phyloP scores from a whole-genome alignment of 176 grass and related monocot species.

The Juncus inflexus region DNA sequence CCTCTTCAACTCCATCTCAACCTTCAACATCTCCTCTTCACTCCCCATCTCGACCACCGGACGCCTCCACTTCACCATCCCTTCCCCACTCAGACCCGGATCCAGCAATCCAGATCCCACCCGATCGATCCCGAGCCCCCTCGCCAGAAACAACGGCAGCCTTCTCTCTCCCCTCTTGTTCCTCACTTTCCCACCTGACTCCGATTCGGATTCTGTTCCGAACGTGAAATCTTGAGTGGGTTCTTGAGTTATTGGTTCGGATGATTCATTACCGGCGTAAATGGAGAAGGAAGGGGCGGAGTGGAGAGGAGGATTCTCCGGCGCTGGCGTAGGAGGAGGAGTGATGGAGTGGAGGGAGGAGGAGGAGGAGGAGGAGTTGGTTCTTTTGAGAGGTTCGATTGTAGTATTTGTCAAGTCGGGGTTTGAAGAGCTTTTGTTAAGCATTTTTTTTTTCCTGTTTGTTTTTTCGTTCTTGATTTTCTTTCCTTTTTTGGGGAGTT shows the following conservation, averaged over 20 bases:
- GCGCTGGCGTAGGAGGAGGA: neutral
- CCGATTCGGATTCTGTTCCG: neutral
- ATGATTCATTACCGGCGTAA: conserved; percentile 28
- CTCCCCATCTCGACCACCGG: conserved; percentile 12
- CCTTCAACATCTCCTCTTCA: conserved; percentile 33
- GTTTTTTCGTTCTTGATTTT: conserved; percentile 10
- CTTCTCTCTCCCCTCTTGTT: neutral
- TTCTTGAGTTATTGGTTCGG: neutral
- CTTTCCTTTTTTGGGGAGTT: neutral
- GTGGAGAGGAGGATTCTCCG: conserved; percentile 23
- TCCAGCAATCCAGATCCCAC: conserved; percentile 56
- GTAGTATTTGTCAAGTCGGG: conserved; percentile 31
- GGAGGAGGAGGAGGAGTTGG: conserved; percentile 58
- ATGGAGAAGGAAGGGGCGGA: conserved; percentile 69
- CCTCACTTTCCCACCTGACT: neutral
- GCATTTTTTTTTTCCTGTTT: conserved; percentile 26
- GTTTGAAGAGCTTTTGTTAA: conserved; percentile 48
- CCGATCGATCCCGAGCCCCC: conserved; percentile 87
- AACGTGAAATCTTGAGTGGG: conserved; percentile 10
- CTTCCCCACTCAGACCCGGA: neutral
- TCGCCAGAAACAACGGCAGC: conserved; percentile 77
- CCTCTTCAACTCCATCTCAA: conserved; percentile 69
- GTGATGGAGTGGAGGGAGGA: conserved; percentile 43
- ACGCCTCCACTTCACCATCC: conserved; percentile 1
- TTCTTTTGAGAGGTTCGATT: conserved; percentile 36